Evolutionary conservation across 2,329 filamentous ascomycete genomes (phyloP), one percentile per base, ranked within the genome.

Genomic region (Penicillium sp.): DNA sequence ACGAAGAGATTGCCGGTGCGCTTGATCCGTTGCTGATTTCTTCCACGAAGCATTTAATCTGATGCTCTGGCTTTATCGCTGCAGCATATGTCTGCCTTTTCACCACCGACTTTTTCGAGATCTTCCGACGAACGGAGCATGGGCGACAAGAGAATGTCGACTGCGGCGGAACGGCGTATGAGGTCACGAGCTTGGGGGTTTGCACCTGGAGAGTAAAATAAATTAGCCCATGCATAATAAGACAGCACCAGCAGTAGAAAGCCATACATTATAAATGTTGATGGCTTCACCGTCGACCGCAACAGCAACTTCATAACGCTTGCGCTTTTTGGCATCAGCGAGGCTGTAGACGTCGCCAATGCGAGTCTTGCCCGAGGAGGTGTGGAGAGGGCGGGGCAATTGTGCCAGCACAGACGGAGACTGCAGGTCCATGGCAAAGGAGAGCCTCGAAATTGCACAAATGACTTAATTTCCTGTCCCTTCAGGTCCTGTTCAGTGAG

Each of bases 161-260:
- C 66, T 85, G 81, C 27, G 85, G 85, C 35, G 85, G 84, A 16
- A 87, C 75, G 51, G 85, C 83, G 69, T 87, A 86, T 16, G 85
- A 87, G 33, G 83, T 82, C 19, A 85, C 77, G 9, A 85, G 77
- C 64, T 81, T 84, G 9, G 85, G 83, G 51, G 82, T 84, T 78
- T 86, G 83, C 23, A 87, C 74, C 85, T 88, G 44, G 25, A 29
- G 57, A 11, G 70, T 48, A 42, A 39, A 33, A 39, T 7, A 16
- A n/a, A 42, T 62, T 54, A 64, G 63, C 47, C 11, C 23, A 27
- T 13, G 37, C 5, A n/a, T 39, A 10, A 8, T 5, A 35, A 8
- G n/a, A 29, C 27, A 6, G 21, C 6, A 14, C 29, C 23, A 3
- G 4, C 45, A 46, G 14, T n/a, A 33, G 16, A 35, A 4, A 43